These are phyloP conservation scores for Xylaria scruposa DNA, from an alignment of 495 filamentous ascomycete species.

Conservation along the genomic window DNA sequence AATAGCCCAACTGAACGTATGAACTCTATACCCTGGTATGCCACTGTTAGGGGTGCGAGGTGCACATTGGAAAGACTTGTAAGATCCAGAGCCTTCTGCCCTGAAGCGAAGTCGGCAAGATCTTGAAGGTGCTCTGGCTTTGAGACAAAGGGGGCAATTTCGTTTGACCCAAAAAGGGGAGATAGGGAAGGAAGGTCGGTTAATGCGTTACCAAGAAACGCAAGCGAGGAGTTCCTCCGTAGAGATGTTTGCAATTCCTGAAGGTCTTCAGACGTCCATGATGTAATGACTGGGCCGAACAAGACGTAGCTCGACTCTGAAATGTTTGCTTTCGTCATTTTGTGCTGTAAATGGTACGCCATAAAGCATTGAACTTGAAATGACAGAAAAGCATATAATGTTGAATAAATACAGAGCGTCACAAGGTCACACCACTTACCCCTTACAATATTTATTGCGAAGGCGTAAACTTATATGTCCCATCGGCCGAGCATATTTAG, in stretches of 20 bases:
- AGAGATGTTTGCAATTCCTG: conserved; percentile 22
- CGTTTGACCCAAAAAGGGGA: not conserved
- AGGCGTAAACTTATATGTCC: conserved; percentile 1
- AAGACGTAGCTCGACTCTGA: not conserved
- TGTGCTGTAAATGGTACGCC: not conserved
- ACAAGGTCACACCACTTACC: no score
- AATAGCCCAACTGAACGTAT: not conserved
- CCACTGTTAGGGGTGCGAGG: not conserved
- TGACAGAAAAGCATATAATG: not conserved
- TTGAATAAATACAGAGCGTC: not conserved
- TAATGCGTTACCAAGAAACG: not conserved
- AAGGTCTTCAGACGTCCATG: conserved; percentile 11
- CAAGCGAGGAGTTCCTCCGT: not conserved
- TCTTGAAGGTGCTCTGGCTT: conserved; percentile 2
- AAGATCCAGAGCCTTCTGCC: not conserved
- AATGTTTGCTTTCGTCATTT: not conserved
- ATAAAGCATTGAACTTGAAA: not conserved
- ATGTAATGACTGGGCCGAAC: conserved; percentile 10
- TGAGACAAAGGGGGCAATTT: not conserved
- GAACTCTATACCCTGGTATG: not conserved
- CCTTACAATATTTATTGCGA: not conserved
- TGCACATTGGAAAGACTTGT: conserved; percentile 9
- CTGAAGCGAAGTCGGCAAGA: not conserved
- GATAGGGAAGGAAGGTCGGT: not conserved
- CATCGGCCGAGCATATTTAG: not conserved